phyloP scores from a whole-genome alignment of 78 protist genomes.

The Dictyostelium citrinum region DNA sequence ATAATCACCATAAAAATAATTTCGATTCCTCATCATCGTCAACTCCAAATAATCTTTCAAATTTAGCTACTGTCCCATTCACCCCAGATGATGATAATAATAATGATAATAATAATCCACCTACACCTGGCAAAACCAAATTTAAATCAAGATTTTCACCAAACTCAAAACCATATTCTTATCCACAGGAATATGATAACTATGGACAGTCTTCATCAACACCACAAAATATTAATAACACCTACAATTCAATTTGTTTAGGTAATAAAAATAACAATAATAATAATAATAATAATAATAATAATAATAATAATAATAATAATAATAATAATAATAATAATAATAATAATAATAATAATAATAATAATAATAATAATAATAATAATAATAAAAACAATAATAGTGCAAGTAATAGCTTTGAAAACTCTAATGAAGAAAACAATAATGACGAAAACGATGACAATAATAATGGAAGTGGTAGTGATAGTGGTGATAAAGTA shows the following conservation, averaged over 20 bases:
- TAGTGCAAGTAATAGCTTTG: not conserved
- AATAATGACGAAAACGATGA: not conserved
- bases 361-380: not conserved
- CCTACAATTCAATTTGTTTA: not conserved
- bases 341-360: not conserved
- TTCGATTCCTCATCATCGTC: not conserved
- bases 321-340: not conserved
- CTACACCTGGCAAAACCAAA: conserved; percentile 31
- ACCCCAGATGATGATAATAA: not conserved
- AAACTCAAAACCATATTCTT: not conserved
- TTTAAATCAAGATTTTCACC: conserved; percentile 31
- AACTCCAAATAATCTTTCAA: not conserved
- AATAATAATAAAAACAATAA: not conserved
- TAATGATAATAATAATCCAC: not conserved
- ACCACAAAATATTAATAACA: not conserved
- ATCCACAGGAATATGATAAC: not conserved
- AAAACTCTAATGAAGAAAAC: not conserved
- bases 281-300: not conserved
- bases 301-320: too few relatives aligned
- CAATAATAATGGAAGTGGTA: not conserved
- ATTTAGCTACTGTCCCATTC: not conserved
- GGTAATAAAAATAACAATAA: not conserved
- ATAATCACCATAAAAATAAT: not conserved
- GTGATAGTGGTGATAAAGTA: not conserved
- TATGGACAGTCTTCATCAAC: not conserved